Percentiles rank a stretch among this genome's conserved stretches.
Evolutionary conservation across 2,329 filamentous ascomycete species (phyloP).

Genomic region (Colletotrichum gloeosporioides): DNA sequence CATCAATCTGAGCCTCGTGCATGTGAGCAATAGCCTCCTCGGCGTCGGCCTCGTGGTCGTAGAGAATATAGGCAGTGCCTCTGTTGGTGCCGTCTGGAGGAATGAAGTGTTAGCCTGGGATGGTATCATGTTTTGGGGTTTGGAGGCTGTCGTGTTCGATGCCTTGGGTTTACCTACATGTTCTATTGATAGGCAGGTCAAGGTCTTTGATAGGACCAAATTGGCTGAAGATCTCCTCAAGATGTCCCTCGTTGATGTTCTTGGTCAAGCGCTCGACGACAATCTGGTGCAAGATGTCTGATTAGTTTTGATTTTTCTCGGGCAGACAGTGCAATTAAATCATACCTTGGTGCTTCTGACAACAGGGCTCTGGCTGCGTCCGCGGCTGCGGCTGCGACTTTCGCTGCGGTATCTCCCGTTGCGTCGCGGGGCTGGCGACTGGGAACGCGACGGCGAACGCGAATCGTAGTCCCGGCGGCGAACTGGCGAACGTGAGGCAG

Average conservation of each 20-base stretch:
- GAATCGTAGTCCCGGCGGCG: slow-evolving; percentile 37
- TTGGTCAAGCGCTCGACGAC: slow-evolving; percentile 96
- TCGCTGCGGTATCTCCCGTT: slow-evolving; percentile 38
- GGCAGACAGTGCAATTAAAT: slow-evolving; percentile 15
- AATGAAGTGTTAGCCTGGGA: slow-evolving; percentile 15
- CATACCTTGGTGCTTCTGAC: slow-evolving; percentile 59
- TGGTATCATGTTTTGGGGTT: not conserved
- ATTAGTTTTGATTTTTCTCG: not conserved
- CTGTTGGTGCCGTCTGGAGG: slow-evolving; percentile 81
- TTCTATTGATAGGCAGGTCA: slow-evolving; percentile 85
- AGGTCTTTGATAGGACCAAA: slow-evolving; percentile 88
- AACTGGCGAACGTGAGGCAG: slow-evolving; percentile 35
- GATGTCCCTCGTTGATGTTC: slow-evolving; percentile 87
- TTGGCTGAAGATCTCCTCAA: slow-evolving; percentile 88
- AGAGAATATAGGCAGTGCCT: slow-evolving; percentile 93
- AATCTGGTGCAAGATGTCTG: slow-evolving; percentile 62
- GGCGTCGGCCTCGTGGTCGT: slow-evolving; percentile 76
- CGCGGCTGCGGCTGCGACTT: slow-evolving; percentile 34
- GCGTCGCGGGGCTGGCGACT: slow-evolving; percentile 34
- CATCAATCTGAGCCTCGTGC: slow-evolving; percentile 96
- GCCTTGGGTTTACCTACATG: not conserved
- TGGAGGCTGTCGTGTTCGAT: not conserved
- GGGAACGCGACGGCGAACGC: slow-evolving; percentile 32
- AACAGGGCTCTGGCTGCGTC: slow-evolving; percentile 31
- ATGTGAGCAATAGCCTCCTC: slow-evolving; percentile 92